Base-by-base conservation (phyloP, 805 yeast species). In the Nakazawaea ishiwadae region DNA sequence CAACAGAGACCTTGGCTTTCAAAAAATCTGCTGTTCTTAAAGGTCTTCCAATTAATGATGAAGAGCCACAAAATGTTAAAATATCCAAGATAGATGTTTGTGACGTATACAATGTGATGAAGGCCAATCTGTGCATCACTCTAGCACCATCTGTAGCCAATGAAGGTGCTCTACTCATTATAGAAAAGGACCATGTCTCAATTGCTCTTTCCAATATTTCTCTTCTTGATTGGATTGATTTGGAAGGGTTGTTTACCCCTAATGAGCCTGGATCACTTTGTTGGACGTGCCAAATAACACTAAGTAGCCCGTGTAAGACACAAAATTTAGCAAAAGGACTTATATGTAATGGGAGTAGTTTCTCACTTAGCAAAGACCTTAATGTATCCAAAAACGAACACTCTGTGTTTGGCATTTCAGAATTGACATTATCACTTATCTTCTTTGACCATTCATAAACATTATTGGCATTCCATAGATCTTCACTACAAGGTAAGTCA, bases 141-240 rank as follows among this genome's bases (percentile, higher is more conserved):
- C 51, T 39, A 36, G 54, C 46, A 6, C 48, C 56, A 28, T 54
- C 58, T 6, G 48, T 45, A 14, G 52, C 48, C 23, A 49, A 38
- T 5, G 54, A 45, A 27, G 50, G 46, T 24, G 28, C 32, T n/a
- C 50, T 39, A 27, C 50, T 46, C 36, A 46, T 42, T n/a, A 53
- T 37, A 11, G 53, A 48, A 35, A 50, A 51, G 11, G 57, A 52
- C 56, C 57, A 53, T 4, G 54, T 47, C 29, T 52, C 53, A 14
- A 54, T 46, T 5, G 59, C 59, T 40, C 46, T 48, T 12, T 47
- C 42, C 39, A 54, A 28, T 19, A 44, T 44, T 42, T 46, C 46
- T 52, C 56, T 37, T 40, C 54, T 26, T 7, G 39, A 35, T 30
- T 42, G 31, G 29, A 41, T 27, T 21, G 37, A 23, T 31, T 31